Base-by-base conservation (phyloP, 371 early-diverging fungal species). In the Coemansia sp. region DNA sequence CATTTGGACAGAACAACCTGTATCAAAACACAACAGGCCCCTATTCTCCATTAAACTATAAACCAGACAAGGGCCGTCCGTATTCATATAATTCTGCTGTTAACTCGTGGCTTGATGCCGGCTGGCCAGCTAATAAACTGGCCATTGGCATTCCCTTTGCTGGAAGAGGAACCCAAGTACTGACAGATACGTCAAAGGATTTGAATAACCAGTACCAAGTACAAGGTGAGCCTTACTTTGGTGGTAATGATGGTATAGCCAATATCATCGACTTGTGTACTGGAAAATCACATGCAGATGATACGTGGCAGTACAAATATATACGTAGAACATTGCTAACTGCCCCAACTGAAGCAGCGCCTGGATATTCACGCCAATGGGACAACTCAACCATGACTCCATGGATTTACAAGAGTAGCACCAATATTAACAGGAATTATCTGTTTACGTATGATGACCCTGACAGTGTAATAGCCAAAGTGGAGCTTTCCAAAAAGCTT, bases 371-470 rank as follows among this genome's bases (percentile, higher is more conserved):
- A 10, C 82, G 85, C 20, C 69, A 83, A 59, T 87, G 83, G 85
- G 90, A 89, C 53, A 63, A 80, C n/a, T 67, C 67, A 5, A 77
- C 86, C 30, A 69, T 81, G 68, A 88, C 89, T 0, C 89, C 89
- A 14, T 88, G 88, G 89, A 66, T 89, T 57, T 88, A 84, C 78
- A 85, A 86, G 42, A 69, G 82, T 4, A 57, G 51, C 14, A 84
- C 74, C 57, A 85, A 82, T 54, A 78, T 26, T 26, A 26, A 26
- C 26, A 26, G 26, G 26, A 26, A 26, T 26, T 26, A 72, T 36
- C 86, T 81, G 47, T 81, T 88, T 34, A 84, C 85, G 11, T 74
- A 74, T 26, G 74, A 89, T 51, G 76, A 83, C 20, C 70, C 66
- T 8, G 69, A 81, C 35, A 85, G 86, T 33, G 75, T 88, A 60